Evolutionary conservation across 225 moss, liverwort and hornwort genomes (phyloP), one percentile per base, ranked within the genome.

Genomic region (Pseudisothecium myosuroides): DNA sequence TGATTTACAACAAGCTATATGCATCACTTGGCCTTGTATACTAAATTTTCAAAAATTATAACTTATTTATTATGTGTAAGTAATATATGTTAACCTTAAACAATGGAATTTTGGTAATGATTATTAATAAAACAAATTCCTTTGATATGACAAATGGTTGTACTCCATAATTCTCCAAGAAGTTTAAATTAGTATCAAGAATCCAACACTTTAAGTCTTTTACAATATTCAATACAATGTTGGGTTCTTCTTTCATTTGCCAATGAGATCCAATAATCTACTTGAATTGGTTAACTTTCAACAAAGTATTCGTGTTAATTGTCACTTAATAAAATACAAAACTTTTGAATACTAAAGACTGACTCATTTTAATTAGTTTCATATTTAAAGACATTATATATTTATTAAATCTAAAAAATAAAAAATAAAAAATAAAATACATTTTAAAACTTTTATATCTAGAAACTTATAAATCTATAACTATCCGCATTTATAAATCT

Each of bases 351-450:
- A 8, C 5, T 14, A 52, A 22, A 36, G 52, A 76, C 5, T 22
- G 5, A 22, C 36, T 34, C 2, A 22, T 14, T 52, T 76, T 2
- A 34, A 34, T 20, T 32, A 50, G 49, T 49, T 75, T 20, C 2
- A 75, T 21, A 34, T 76, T 34, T 13, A 13, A 50, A 50, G 2
- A 52, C 3, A 12, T 34, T 8, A 21, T 14, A 14, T 9, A 8
- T 52, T 34, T 0, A 52, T 0, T 8, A 17, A 54, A 52, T 34
- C 3, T 54, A 8, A 2, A 52, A 22, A 36, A 14, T 34, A 0
- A 19, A 75, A 49, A 3, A 12, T 6, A 12, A 12, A 0, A 50
- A 50, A 34, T 21, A 2, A 52, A 32, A 34, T 8, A 5, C 2
- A 54, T 5, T 76, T 0, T 14, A 5, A 36, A 5, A 2, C 0